These are phyloP conservation scores for Macrophomina phaseolina DNA, from an alignment of 2,329 filamentous ascomycete species.

Conservation along the genomic window DNA sequence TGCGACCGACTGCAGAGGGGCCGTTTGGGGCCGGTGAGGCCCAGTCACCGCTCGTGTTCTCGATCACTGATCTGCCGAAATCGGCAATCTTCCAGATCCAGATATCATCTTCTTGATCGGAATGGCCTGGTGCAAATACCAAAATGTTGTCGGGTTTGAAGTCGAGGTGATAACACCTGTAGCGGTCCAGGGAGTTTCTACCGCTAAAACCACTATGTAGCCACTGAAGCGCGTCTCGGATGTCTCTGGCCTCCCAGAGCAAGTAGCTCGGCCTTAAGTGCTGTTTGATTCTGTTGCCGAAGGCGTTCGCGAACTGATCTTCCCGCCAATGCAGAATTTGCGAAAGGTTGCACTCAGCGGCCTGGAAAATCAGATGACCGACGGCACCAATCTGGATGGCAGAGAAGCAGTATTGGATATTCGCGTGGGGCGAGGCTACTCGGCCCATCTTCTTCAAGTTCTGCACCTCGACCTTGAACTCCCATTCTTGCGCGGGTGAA, in stretches of 20 bases:
- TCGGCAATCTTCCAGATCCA: slow-evolving; percentile 19
- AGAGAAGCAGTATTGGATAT: slow-evolving; percentile 4
- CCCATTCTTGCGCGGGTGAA: not conserved
- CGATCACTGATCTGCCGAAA: slow-evolving; percentile 7
- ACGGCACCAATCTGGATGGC: slow-evolving; percentile 5
- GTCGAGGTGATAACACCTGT: slow-evolving; percentile 14
- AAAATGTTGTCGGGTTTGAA: slow-evolving; percentile 12
- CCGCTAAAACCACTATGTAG: not conserved
- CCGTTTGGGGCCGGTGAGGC: not conserved
- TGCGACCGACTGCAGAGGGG: not conserved
- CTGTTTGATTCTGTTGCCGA: not conserved
- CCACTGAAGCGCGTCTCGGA: slow-evolving; percentile 2
- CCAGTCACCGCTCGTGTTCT: slow-evolving; percentile 1
- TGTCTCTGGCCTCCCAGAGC: slow-evolving; percentile 10
- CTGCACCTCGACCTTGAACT: not conserved
- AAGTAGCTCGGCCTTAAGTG: not conserved
- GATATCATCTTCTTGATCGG: not conserved
- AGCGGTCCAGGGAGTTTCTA: not conserved
- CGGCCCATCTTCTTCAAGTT: slow-evolving; percentile 1
- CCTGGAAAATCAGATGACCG: slow-evolving; percentile 8
- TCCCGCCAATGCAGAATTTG: slow-evolving; percentile 14
- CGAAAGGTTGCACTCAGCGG: slow-evolving; percentile 10
- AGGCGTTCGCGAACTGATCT: not conserved
- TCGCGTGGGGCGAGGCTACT: not conserved
- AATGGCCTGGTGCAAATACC: not conserved